Conservation (phyloP, 2,329 filamentous ascomycete species). For the Neonectria coccinea region DNA sequence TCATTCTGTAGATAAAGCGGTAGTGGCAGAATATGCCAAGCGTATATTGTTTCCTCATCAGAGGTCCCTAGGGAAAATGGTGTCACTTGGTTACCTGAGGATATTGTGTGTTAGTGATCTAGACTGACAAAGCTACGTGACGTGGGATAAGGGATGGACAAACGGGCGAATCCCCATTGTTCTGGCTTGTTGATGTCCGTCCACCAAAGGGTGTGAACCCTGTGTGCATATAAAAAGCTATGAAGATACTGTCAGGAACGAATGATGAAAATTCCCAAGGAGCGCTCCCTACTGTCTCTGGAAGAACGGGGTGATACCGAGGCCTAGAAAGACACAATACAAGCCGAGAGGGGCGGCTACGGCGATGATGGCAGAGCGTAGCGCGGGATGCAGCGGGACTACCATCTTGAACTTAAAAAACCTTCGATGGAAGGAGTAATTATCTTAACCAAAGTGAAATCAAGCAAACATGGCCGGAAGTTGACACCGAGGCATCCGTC, state of each 20-base stretch:
- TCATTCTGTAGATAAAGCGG: constrained; percentile 81
- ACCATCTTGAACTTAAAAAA: constrained; percentile 30
- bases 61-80: constrained; percentile 82
- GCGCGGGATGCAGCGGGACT: constrained; percentile 38
- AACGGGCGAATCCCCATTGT: constrained; percentile 87
- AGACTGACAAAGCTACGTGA: constrained; percentile 3
- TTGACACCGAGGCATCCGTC: constrained; percentile 5
- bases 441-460: constrained; percentile 5
- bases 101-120: constrained; percentile 19
- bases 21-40: constrained; percentile 90
- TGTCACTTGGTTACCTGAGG: constrained; percentile 83
- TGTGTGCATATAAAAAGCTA: constrained; percentile 87
- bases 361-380: constrained; percentile 58
- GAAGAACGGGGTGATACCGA: constrained; percentile 75
- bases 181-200: constrained; percentile 81
- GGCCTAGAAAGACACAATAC: constrained; percentile 74
- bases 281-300: constrained; percentile 76
- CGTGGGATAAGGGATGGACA: constrained; percentile 28
- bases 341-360: constrained; percentile 70
- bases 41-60: constrained; percentile 83
- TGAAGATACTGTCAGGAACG: constrained; percentile 27
- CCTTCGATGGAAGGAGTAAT: neutral
- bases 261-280: constrained; percentile 45
- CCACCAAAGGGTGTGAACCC: constrained; percentile 78
- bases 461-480: constrained; percentile 15